Base-by-base conservation (phyloP, 169 alveolate genomes). In the Ichthyophthirius multifiliis region DNA sequence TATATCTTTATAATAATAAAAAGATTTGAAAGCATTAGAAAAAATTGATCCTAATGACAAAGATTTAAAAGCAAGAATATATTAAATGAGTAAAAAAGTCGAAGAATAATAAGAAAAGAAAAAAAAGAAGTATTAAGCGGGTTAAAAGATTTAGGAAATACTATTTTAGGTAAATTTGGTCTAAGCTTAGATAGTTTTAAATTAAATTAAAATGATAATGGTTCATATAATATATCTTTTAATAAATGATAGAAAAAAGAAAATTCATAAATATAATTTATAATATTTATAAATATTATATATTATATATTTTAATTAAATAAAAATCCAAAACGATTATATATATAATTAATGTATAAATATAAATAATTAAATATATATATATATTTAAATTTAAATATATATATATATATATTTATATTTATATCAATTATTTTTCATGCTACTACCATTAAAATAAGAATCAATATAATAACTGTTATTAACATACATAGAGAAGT, bases 111-210 rank as follows among this genome's bases (percentile, higher is more conserved):
- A 86, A 67, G 85, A 86, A 67, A 76, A 86, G 64, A 86, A 82
- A 83, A 86, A 84, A 80, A 76, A 76, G 91, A 86, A 76, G 85
- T 82, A 75, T 76, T 86, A 34, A 82, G 81, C 0, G 85, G 85
- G 34, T 76, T 86, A 63, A 86, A 86, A 62, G 91, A 86, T 63
- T 55, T 86, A 6, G 91, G 88, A 55, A 86, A 86, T 82, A 76
- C 88, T 44, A 44, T 86, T 44, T 41, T 86, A 37, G 84, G 84
- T 12, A 86, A 86, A 71, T 73, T 86, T 82, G 88, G 88, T 18
- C 47, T 86, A 30, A 76, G 86, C 45, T 86, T 86, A 55, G 83
- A 86, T 76, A 86, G 82, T 43, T 86, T 86, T 46, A 78, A 86
- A 71, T 55, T 86, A 84, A 67, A 84, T 39, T 75, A 84, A n/a